These are phyloP conservation scores for Pleurotus tuber-regium DNA, from an alignment of 768 basidiomycete genomes.

Conservation along the genomic window DNA sequence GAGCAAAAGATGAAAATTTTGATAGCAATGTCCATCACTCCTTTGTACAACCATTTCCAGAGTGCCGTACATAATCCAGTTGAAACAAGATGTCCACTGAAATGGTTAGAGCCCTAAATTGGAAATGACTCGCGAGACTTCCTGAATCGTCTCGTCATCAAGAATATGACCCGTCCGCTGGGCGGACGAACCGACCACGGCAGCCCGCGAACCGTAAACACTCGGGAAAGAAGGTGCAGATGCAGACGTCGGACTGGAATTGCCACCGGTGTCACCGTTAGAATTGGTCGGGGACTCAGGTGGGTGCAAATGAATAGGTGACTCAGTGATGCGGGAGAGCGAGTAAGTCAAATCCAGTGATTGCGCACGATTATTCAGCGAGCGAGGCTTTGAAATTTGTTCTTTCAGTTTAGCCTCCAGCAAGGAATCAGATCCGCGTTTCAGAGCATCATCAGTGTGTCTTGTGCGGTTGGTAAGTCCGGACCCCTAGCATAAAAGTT, in stretches of 20 bases:
- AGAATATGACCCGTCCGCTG: slow-evolving; percentile 39
- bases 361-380: slow-evolving; percentile 83
- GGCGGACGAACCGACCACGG: slow-evolving; percentile 41
- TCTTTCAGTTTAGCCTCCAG: slow-evolving; percentile 84
- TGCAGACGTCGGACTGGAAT: slow-evolving; percentile 75
- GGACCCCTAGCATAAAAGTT: slow-evolving; percentile 46
- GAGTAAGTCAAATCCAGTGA: slow-evolving; percentile 87
- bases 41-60: slow-evolving; percentile 11
- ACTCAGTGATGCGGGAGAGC: slow-evolving; percentile 77
- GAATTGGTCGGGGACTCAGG: slow-evolving; percentile 84
- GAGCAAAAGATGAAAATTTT: slow-evolving; percentile 21
- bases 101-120: slow-evolving; percentile 59
- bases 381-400: slow-evolving; percentile 72
- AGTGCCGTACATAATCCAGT: background rate
- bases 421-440: slow-evolving; percentile 81
- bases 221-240: slow-evolving; percentile 84
- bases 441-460: slow-evolving; percentile 71
- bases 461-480: slow-evolving; percentile 67
- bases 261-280: slow-evolving; percentile 68
- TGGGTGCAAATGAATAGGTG: slow-evolving; percentile 53
- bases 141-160: slow-evolving; percentile 62
- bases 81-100: background rate
- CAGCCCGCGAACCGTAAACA: slow-evolving; percentile 61
- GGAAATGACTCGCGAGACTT: slow-evolving; percentile 76
- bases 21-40: slow-evolving; percentile 18